A percentile compares a stretch with the other conserved stretches of the same genome.
Conservation (phyloP, 495 filamentous ascomycete species). For the Sordaria brevicollis region DNA sequence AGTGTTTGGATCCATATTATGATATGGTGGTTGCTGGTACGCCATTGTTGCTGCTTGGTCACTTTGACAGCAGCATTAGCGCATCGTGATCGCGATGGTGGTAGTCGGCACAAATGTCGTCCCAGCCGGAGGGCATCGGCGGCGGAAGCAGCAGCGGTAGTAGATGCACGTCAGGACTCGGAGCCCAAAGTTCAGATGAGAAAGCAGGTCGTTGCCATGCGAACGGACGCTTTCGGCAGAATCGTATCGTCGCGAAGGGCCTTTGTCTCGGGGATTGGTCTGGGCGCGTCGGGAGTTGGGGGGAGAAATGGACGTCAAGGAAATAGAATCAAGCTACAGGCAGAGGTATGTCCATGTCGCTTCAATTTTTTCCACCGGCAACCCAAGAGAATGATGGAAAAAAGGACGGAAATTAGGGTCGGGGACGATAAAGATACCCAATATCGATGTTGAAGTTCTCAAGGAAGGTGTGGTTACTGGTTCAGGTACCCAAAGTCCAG, state of each 20-base stretch:
- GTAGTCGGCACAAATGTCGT: neutral
- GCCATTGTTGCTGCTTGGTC: slow-evolving; percentile 22
- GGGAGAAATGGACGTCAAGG: neutral
- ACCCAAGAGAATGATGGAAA: neutral
- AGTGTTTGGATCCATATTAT: slow-evolving; percentile 1
- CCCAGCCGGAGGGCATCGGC: neutral
- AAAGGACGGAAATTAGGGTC: neutral
- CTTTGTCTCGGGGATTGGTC: neutral
- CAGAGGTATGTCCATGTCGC: neutral
- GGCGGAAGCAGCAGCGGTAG: neutral
- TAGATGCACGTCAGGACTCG: neutral
- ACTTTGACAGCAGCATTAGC: slow-evolving; percentile 5
- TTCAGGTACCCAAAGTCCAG: neutral
- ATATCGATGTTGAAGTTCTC: neutral
- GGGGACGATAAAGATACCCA: neutral
- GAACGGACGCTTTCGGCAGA: neutral
- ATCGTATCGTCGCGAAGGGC: neutral
- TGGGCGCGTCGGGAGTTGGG: neutral
- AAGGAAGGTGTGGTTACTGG: neutral
- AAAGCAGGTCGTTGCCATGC: neutral
- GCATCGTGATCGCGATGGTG: neutral
- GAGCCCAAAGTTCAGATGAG: neutral
- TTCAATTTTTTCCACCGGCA: neutral
- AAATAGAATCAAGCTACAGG: neutral
- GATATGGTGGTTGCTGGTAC: slow-evolving; percentile 15